These are phyloP conservation scores for Ophiocordyceps camponoti-saundersi DNA, from an alignment of 2,329 filamentous ascomycete species.

Conservation along the genomic window DNA sequence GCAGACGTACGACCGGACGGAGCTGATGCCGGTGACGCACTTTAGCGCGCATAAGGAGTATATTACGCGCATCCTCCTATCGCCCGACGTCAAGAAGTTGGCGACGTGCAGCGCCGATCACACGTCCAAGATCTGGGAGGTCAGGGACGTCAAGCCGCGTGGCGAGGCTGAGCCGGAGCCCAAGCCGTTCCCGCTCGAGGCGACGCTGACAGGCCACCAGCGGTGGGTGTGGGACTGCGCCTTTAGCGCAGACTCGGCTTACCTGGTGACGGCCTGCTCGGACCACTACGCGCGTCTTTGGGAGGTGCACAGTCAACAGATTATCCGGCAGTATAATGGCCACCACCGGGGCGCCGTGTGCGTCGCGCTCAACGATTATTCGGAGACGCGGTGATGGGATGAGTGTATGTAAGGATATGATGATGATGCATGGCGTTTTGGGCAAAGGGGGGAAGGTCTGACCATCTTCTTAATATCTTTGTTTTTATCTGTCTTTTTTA, in stretches of 20 bases:
- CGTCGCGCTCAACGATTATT: constrained; percentile 81
- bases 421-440: too few species aligned
- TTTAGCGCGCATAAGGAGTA: constrained; percentile 87
- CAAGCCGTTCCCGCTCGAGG: constrained; percentile 62
- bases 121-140: constrained; percentile 89
- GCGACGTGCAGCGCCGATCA: constrained; percentile 91
- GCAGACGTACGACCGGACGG: constrained; percentile 65
- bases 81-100: constrained; percentile 83
- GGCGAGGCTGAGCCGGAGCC: constrained; percentile 18
- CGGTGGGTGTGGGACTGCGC: constrained; percentile 97
- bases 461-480: too few species aligned
- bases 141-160: constrained; percentile 49
- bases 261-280: constrained; percentile 81
- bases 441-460: too few species aligned
- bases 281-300: constrained; percentile 87
- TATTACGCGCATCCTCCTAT: constrained; percentile 80
- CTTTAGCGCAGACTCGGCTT: constrained; percentile 84
- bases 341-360: constrained; percentile 86
- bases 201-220: constrained; percentile 77
- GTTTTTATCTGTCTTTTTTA: too few species aligned
- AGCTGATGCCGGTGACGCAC: constrained; percentile 71
- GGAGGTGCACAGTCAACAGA: constrained; percentile 73
- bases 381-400: constrained; percentile 27
- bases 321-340: constrained; percentile 90
- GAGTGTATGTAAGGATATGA: too few species aligned